Base-by-base conservation (phyloP, 345 rosid species). In the Erodium maritimum region DNA sequence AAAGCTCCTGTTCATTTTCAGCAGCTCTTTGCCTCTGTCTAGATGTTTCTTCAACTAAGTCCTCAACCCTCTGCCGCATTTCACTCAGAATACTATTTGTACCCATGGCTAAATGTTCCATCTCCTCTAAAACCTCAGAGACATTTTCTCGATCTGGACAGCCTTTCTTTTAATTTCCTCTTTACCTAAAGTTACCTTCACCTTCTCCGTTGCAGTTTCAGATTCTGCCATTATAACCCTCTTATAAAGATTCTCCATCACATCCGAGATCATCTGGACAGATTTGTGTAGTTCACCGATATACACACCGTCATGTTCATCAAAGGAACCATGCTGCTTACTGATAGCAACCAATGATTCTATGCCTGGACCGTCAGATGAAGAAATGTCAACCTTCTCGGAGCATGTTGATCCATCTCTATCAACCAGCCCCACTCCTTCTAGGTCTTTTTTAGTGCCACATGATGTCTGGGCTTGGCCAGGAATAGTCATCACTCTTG, bases 1-100 rank as follows among this genome's bases (percentile, higher is more conserved):
- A 74, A 54, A 88, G 98, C 82, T 91, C 96, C 57, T 82, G 81
- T 71, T 88, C 98, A 61, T 91, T 91, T 70, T 91, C 98, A 37
- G 73, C 61, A 66, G 90, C 98, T 63, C 80, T 61, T 50, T 78
- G 87, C 74, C 79, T 82, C 69, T 81, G 88, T 65, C 82, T 86
- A 65, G 87, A 69, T 67, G 84, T 84, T 68, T 82, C 95, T 72
- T 88, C 96, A 60, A 91, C 96, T 73, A 91, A 71, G 69, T 80
- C 88, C 69, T 88, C 85, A 54, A 86, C 85, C 71, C 88, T 80
- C 70, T 80, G 79, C 61, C 74, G 68, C 87, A 89, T 84, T 55
- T 91, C 90, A 52, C 69, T 79, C 48, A 88, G 68, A 73, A 84
- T 67, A 64, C 57, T 51, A 59, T 88, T 86, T 23, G 90, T 86